Evolutionary conservation across 2,329 filamentous ascomycete species (phyloP).

Genomic region (Colletotrichum sp.): DNA sequence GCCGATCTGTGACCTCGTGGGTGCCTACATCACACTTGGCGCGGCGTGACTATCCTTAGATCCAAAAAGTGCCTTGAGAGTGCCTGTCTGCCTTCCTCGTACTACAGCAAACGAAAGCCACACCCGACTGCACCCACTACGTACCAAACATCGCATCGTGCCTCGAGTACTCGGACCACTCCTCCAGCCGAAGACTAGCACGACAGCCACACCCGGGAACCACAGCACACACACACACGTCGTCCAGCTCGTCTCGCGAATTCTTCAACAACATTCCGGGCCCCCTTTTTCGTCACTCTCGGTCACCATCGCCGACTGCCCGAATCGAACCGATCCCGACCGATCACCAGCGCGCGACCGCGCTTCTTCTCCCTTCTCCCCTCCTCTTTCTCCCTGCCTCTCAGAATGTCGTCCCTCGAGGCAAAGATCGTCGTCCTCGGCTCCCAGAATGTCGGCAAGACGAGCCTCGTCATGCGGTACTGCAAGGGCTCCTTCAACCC

Average conservation of each 20-base stretch:
- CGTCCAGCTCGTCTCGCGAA: not conserved
- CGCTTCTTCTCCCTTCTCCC: not conserved
- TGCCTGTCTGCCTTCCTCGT: not conserved
- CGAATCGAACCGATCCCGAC: not conserved
- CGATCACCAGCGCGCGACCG: not conserved
- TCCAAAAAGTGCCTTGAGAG: not conserved
- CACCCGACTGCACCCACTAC: not conserved
- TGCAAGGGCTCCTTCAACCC: slow-evolving; percentile 76
- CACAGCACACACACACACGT: not conserved
- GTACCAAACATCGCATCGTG: not conserved
- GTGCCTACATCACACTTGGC: slow-evolving; percentile 4
- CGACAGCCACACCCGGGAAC: slow-evolving; percentile 11
- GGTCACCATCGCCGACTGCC: not conserved
- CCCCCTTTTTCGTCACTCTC: not conserved
- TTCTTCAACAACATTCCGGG: not conserved
- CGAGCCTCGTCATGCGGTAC: slow-evolving; percentile 77
- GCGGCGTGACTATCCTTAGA: slow-evolving; percentile 16
- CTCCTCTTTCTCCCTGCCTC: not conserved
- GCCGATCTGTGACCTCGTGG: slow-evolving; percentile 20
- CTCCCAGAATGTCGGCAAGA: slow-evolving; percentile 81
- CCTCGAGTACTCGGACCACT: slow-evolving; percentile 6
- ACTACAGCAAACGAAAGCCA: not conserved
- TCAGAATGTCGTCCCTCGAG: slow-evolving; percentile 67
- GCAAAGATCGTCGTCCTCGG: slow-evolving; percentile 84
- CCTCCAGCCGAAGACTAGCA: slow-evolving; percentile 5